Evolutionary conservation across 495 filamentous ascomycete species (phyloP), one percentile per base, ranked within the genome.

Genomic region (Xylaria grammica): DNA sequence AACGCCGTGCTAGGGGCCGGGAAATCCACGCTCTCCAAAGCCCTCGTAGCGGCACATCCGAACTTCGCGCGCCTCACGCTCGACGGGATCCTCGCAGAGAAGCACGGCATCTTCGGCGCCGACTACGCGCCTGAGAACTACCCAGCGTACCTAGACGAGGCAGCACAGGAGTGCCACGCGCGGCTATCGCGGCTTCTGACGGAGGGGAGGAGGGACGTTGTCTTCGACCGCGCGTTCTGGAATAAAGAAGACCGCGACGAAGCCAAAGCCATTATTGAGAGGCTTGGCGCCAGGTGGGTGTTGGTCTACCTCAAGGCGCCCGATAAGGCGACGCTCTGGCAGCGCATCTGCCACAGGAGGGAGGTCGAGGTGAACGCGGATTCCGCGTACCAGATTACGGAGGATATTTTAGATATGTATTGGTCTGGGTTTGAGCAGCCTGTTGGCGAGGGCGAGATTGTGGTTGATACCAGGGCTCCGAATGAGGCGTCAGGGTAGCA

Each of bases 401-500:
- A 53, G 19, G 73, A 79, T 44, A 54, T 77, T 11, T 64, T 79
- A 6, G 76, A 78, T 44, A 54, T 55, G 26, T 80, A 74, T 46
- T 69, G 77, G 67, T 48, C 63, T n/a, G 77, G 79, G 0, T 81
- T 81, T 65, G 78, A 81, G 50, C 59, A 44, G 8, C 79, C 77
- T 1, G 36, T 20, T 4, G 66, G 60, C 0, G 78, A 81, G 61
- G 77, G 74, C 0, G 77, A 76, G 66, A 63, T 76, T 70, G 64
- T 77, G 22, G 57, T 77, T 24, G 52, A 67, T 32, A 54, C 46
- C 2, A n/a, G 29, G 15, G 7, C 19, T 4, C 7, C 10, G 1
- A 61, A 38, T 38, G 42, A 40, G 29, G n/a, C 27, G 44, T 22
- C 27, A 1, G 27, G 27, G 17, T 46, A 26, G 32, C 29, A 8